A percentile compares a stretch with the other conserved stretches of the same genome.
Conservation (phyloP, 352 stramenopile genomes). For the Globisporangium nodosum region DNA sequence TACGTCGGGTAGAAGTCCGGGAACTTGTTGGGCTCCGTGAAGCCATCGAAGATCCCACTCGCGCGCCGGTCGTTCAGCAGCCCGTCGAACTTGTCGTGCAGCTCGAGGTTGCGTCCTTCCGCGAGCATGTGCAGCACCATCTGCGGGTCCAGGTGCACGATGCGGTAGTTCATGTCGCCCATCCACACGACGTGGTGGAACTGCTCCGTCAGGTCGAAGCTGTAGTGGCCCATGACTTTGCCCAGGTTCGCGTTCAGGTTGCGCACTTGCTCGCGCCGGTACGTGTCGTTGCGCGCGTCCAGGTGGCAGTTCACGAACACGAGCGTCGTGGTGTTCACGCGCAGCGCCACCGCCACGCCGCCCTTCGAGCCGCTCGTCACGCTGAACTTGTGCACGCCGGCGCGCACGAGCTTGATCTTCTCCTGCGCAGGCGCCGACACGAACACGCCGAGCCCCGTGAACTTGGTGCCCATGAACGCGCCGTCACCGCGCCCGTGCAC, state of each 20-base stretch:
- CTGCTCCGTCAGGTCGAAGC: constrained; percentile 80
- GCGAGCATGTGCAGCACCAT: constrained; percentile 80
- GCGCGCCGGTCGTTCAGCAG: constrained; percentile 74
- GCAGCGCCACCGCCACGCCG: constrained; percentile 66
- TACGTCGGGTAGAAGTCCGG: constrained; percentile 88
- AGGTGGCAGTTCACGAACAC: constrained; percentile 86
- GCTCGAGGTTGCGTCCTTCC: constrained; percentile 60
- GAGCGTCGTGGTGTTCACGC: constrained; percentile 72
- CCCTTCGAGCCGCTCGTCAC: constrained; percentile 78
- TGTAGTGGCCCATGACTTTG: constrained; percentile 72
- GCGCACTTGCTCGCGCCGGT: constrained; percentile 79
- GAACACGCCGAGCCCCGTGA: constrained; percentile 80
- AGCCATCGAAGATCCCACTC: constrained; percentile 74
- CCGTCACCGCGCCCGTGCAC: constrained; percentile 76
- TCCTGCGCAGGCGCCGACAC: constrained; percentile 43
- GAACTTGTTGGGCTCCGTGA: constrained; percentile 79
- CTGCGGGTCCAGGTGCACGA: constrained; percentile 65
- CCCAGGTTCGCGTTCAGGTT: constrained; percentile 74
- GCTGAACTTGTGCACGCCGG: constrained; percentile 78
- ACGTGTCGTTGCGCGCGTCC: constrained; percentile 71
- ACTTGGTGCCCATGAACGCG: constrained; percentile 82
- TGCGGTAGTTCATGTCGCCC: constrained; percentile 87
- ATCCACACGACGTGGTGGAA: constrained; percentile 90
- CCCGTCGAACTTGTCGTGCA: constrained; percentile 84
- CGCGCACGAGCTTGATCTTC: constrained; percentile 69